Evolutionary conservation across 1,284 basidiomycete species (phyloP).

Genomic region (Ustilago tritici): DNA sequence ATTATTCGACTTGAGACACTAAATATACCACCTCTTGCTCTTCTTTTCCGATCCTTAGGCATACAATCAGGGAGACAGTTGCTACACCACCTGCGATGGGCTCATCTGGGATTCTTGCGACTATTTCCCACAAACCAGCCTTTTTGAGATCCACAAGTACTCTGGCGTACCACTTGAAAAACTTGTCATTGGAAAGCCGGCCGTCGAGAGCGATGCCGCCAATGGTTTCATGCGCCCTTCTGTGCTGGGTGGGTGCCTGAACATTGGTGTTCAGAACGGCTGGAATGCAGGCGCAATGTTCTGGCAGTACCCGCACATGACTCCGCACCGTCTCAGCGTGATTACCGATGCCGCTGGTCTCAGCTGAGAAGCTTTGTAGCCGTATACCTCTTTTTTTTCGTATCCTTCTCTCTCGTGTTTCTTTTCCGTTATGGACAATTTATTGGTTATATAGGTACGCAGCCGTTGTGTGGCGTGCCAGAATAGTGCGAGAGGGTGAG

Average conservation of each 20-base stretch:
- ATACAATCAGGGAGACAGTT: slow-evolving; percentile 53
- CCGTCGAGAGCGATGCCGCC: slow-evolving; percentile 72
- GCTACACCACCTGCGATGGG: slow-evolving; percentile 55
- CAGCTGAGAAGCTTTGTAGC: slow-evolving; percentile 10
- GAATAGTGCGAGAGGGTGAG: no score
- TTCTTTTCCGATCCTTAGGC: slow-evolving; percentile 14
- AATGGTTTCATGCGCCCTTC: slow-evolving; percentile 75
- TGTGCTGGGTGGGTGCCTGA: slow-evolving; percentile 75
- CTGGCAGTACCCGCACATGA: slow-evolving; percentile 58
- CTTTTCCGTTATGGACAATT: slow-evolving; percentile 42
- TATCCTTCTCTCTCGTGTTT: slow-evolving; percentile 6
- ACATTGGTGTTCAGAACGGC: slow-evolving; percentile 74
- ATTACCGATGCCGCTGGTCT: slow-evolving; percentile 45
- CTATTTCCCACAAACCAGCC: slow-evolving; percentile 73
- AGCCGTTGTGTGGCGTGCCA: no score
- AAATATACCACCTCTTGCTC: neutral
- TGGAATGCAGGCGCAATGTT: slow-evolving; percentile 74
- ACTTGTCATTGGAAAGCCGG: slow-evolving; percentile 78
- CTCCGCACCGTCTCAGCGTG: slow-evolving; percentile 39
- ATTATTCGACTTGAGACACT: neutral
- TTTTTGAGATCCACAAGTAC: slow-evolving; percentile 77
- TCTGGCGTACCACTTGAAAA: slow-evolving; percentile 73
- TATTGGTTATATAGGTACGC: no score
- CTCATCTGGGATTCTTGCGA: slow-evolving; percentile 74
- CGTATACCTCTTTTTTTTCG: neutral